These are phyloP conservation scores for Suillus weaverae DNA, from an alignment of 768 basidiomycete species.

Conservation along the genomic window DNA sequence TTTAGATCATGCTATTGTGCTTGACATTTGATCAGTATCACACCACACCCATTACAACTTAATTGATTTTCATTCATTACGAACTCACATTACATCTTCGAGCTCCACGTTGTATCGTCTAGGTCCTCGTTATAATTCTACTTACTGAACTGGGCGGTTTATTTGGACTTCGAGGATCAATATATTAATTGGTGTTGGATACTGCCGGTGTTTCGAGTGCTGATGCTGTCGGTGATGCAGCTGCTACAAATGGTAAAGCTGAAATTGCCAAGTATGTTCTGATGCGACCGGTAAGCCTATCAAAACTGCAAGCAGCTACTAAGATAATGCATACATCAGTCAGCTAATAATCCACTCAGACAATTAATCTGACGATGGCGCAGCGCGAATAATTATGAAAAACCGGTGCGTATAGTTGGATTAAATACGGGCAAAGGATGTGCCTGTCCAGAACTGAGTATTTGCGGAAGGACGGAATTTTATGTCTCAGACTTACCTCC, in stretches of 20 bases:
- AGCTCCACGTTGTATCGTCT: constrained; percentile 3
- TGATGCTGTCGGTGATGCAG: not conserved
- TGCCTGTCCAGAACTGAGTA: constrained; percentile 39
- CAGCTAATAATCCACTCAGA: not conserved
- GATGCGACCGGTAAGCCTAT: not conserved
- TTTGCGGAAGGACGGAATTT: not conserved
- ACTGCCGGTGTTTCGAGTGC: not conserved
- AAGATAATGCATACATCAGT: not conserved
- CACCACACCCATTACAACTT: constrained; percentile 15
- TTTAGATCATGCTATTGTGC: constrained; percentile 13
- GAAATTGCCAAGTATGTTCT: constrained; percentile 1
- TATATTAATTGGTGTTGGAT: not conserved
- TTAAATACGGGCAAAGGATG: constrained; percentile 73
- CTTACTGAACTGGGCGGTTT: constrained; percentile 19
- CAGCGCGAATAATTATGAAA: constrained; percentile 36
- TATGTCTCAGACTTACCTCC: constrained; percentile 52
- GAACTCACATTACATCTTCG: constrained; percentile 2
- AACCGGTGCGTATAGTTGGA: constrained; percentile 48
- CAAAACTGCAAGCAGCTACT: not conserved
- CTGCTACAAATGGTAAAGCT: not conserved
- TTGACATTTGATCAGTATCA: constrained; percentile 5
- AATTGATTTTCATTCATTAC: constrained; percentile 20
- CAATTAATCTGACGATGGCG: not conserved
- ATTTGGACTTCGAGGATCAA: constrained; percentile 12
- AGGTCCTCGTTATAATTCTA: constrained; percentile 6